Evolutionary conservation across 768 basidiomycete species (phyloP).

Genomic region (Suillus brevipes): DNA sequence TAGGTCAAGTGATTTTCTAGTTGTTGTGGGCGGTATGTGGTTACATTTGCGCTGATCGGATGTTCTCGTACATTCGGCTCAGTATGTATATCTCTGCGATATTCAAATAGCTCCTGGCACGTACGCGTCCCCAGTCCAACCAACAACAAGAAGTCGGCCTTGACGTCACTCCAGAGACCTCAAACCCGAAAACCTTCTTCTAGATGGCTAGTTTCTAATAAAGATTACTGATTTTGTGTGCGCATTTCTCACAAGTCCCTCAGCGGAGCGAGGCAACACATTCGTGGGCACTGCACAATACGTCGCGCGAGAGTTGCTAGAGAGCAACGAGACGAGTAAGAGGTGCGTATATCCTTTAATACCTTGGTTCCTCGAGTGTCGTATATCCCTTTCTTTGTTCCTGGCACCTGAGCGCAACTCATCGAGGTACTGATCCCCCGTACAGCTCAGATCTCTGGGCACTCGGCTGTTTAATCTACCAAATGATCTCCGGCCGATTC

Average conservation of each 20-base stretch:
- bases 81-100: too few species aligned
- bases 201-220: slow-evolving; percentile 84
- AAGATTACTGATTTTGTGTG: slow-evolving; percentile 87
- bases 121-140: too few species aligned
- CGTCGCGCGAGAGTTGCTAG: slow-evolving; percentile 83
- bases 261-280: slow-evolving; percentile 59
- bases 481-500: slow-evolving; percentile 88
- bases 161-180: slow-evolving; percentile 51
- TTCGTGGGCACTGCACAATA: slow-evolving; percentile 95
- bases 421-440: slow-evolving; percentile 6
- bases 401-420: neutral
- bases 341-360: slow-evolving; percentile 47
- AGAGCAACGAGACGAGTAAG: slow-evolving; percentile 69
- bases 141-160: too few species aligned
- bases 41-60: too few species aligned
- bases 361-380: neutral
- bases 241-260: slow-evolving; percentile 28
- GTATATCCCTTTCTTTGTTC: neutral
- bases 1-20: too few species aligned
- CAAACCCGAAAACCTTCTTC: slow-evolving; percentile 85
- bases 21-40: too few species aligned
- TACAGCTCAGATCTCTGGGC: slow-evolving; percentile 93
- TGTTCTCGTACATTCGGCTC: too few species aligned
- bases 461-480: slow-evolving; percentile 90
- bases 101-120: too few species aligned